Evolutionary conservation across 1,284 basidiomycete genomes (phyloP).

Genomic region (Vanrija sp.): DNA sequence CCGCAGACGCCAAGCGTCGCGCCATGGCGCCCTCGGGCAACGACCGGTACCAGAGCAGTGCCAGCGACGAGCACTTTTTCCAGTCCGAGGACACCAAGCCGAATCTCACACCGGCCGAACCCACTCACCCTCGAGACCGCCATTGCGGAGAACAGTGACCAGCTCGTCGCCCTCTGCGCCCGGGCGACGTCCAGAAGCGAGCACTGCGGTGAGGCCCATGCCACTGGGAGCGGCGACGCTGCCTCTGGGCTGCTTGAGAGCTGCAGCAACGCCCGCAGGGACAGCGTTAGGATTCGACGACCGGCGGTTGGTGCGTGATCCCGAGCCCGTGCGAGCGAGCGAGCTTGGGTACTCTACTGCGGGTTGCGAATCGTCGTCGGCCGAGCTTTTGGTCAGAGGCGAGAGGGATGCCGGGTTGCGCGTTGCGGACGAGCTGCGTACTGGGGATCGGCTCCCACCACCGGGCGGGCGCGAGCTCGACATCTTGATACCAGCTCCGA

Average conservation of each 20-base stretch:
- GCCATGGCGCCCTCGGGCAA: too few species aligned
- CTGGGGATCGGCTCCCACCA: too few species aligned
- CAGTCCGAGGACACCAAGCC: too few species aligned
- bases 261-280: neutral
- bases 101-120: neutral
- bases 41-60: too few species aligned
- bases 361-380: neutral
- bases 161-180: constrained; percentile 48
- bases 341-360: neutral
- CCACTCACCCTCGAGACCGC: constrained; percentile 45
- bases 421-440: too few species aligned
- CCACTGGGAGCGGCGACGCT: constrained; percentile 31
- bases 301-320: too few species aligned
- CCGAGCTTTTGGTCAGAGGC: neutral
- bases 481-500: constrained; percentile 27
- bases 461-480: too few species aligned
- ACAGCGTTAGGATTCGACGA: too few species aligned
- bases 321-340: neutral
- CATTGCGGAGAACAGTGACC: constrained; percentile 35
- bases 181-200: constrained; percentile 15
- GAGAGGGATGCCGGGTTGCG: too few species aligned
- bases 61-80: too few species aligned
- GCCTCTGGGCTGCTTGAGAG: constrained; percentile 11
- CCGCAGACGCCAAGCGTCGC: too few species aligned
- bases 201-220: constrained; percentile 8